phyloP scores from a whole-genome alignment of 148 eudicot species.

The Amaranthus hypochondriacus region DNA sequence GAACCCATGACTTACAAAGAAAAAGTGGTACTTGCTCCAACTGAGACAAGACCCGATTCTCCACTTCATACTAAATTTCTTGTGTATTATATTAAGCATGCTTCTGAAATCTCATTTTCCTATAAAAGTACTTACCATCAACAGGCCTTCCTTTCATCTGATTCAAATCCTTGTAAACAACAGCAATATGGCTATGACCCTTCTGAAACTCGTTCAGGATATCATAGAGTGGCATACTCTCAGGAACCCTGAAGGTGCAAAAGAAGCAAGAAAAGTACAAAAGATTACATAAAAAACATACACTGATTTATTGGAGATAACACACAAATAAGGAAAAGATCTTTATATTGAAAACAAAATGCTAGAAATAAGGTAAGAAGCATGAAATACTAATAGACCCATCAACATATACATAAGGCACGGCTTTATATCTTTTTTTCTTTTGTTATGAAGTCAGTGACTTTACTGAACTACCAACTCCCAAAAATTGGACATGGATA shows the following conservation, averaged over 20 bases:
- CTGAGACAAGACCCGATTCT: neutral
- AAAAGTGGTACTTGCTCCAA: neutral
- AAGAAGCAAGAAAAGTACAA: constrained; percentile 9
- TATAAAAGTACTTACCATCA: constrained; percentile 25
- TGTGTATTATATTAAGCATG: neutral
- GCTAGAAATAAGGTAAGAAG: no score
- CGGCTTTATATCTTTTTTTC: no score
- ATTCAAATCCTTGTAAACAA: constrained; percentile 73
- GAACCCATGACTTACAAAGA: constrained; percentile 2
- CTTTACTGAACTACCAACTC: no score
- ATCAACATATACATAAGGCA: no score
- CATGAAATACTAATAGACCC: no score
- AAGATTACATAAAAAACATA: neutral
- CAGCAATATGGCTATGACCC: constrained; percentile 98
- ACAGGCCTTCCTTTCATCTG: constrained; percentile 40
- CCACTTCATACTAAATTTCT: neutral
- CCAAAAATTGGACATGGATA: no score
- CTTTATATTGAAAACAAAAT: neutral
- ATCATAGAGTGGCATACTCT: constrained; percentile 93
- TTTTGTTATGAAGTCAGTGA: no score
- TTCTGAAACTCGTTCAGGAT: constrained; percentile 94
- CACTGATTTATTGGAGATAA: neutral
- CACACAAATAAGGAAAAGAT: neutral
- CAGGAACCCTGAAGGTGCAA: constrained; percentile 63
- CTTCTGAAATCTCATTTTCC: neutral